A percentile compares a stretch with the other conserved stretches of the same genome.
phyloP scores from a whole-genome alignment of 2,329 filamentous ascomycete species.

The Orbilia blumenaviensis region DNA sequence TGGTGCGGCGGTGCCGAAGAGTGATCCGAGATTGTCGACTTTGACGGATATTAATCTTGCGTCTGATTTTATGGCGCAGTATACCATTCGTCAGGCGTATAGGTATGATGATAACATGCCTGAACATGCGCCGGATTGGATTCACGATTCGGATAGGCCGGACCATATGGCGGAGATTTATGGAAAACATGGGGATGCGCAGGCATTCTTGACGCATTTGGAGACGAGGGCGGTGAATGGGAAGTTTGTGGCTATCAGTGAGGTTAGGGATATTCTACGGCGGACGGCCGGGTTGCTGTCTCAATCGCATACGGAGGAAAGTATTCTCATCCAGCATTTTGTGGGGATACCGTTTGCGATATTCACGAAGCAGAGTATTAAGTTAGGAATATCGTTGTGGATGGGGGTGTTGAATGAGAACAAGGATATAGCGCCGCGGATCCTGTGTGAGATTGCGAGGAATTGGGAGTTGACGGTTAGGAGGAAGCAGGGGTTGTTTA shows the following conservation, averaged over 20 bases:
- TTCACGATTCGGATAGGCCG: conserved; percentile 62
- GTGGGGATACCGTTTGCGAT: conserved; percentile 92
- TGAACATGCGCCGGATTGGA: conserved; percentile 73
- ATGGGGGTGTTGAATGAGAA: conserved; percentile 97
- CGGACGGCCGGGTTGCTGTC: conserved; percentile 88
- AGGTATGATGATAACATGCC: conserved; percentile 81
- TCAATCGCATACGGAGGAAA: conserved; percentile 72
- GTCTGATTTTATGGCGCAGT: conserved; percentile 95
- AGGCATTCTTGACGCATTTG: conserved; percentile 73
- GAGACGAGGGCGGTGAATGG: conserved; percentile 75
- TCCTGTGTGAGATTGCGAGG: conserved; percentile 85
- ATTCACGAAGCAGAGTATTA: conserved; percentile 94
- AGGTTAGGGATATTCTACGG: conserved; percentile 82
- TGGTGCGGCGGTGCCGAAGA: conserved; percentile 83
- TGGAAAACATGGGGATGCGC: conserved; percentile 62
- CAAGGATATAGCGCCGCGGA: conserved; percentile 82
- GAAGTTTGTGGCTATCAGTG: conserved; percentile 74
- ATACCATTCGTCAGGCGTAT: conserved; percentile 96
- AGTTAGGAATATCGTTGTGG: conserved; percentile 94
- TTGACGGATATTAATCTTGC: conserved; percentile 86
- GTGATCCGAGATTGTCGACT: conserved; percentile 83
- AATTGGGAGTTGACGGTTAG: conserved; percentile 89
- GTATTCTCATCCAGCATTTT: conserved; percentile 67
- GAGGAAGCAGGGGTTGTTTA: conserved; percentile 80
- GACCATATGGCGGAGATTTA: conserved; percentile 40